Conservation (phyloP, 2,329 filamentous ascomycete species). For the Chrysoporthe deuterocubensis region DNA sequence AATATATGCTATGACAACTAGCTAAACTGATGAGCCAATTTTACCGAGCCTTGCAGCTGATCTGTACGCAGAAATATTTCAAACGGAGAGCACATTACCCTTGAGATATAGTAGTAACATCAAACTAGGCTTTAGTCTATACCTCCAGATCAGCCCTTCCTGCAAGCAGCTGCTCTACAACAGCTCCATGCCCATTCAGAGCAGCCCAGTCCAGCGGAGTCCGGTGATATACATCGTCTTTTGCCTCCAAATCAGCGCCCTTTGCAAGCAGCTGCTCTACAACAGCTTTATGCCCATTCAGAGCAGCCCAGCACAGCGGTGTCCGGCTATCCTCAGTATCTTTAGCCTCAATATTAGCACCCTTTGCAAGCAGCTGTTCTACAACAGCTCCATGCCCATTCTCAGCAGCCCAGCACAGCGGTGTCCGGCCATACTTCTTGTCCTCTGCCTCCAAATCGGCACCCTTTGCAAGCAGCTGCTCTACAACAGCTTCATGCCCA, state of each 20-base stretch:
- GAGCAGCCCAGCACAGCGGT: not conserved
- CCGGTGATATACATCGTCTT: not conserved
- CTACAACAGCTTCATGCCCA: no score
- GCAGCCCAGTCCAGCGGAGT: not conserved
- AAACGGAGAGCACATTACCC: no score
- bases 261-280: not conserved
- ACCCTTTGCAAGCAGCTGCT: no score
- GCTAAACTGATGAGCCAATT: no score
- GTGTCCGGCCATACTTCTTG: no score
- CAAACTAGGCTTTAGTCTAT: not conserved
- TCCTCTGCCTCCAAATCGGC: no score
- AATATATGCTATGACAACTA: no score
- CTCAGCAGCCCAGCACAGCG: not conserved
- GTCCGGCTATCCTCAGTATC: not conserved
- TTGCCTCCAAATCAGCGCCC: not conserved
- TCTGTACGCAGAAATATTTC: no score
- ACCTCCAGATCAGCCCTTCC: not conserved
- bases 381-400: not conserved
- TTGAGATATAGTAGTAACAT: no score
- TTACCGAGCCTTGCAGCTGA: no score
- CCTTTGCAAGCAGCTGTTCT: not conserved
- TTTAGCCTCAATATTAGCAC: not conserved
- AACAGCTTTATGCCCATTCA: not conserved
- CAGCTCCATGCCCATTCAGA: not conserved
- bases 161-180: not conserved